phyloP scores from a whole-genome alignment of 2,329 filamentous ascomycete species.

The Ophioceras dolichostomum region DNA sequence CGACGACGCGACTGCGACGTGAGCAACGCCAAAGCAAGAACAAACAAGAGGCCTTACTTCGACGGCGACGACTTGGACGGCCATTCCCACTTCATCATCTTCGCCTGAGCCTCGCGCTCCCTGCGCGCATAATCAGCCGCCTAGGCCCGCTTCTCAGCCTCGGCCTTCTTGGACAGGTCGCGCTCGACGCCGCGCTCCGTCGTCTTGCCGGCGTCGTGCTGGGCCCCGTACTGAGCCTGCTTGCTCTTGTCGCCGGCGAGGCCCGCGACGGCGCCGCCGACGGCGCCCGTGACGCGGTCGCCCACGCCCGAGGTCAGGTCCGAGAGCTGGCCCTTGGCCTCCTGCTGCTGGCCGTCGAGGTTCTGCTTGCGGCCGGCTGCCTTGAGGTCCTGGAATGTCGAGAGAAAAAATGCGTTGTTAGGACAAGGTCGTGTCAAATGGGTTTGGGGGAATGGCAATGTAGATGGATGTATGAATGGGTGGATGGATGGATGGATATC shows the following conservation, averaged over 20 bases:
- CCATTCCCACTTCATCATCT: too few relatives aligned
- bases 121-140: too few relatives aligned
- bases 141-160: too few relatives aligned
- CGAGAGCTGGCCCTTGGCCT: constrained; percentile 69
- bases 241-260: constrained; percentile 58
- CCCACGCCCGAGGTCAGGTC: constrained; percentile 59
- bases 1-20: too few relatives aligned
- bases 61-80: too few relatives aligned
- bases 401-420: constrained; percentile 1
- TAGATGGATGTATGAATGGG: too few relatives aligned
- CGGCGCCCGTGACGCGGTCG: constrained; percentile 51
- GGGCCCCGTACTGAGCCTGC: constrained; percentile 50
- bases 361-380: constrained; percentile 67
- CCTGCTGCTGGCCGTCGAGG: constrained; percentile 63
- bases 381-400: constrained; percentile 52
- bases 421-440: not conserved
- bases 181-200: constrained; percentile 71
- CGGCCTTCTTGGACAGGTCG: constrained; percentile 64
- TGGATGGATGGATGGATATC: constrained; percentile 8
- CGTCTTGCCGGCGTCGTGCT: constrained; percentile 72
- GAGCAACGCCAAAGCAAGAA: too few relatives aligned
- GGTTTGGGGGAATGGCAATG: not conserved
- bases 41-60: too few relatives aligned
- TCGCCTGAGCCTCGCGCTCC: too few relatives aligned
- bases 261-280: constrained; percentile 61